Evolutionary conservation across 352 stramenopile genomes (phyloP).

Genomic region (Pythium coloratum): DNA sequence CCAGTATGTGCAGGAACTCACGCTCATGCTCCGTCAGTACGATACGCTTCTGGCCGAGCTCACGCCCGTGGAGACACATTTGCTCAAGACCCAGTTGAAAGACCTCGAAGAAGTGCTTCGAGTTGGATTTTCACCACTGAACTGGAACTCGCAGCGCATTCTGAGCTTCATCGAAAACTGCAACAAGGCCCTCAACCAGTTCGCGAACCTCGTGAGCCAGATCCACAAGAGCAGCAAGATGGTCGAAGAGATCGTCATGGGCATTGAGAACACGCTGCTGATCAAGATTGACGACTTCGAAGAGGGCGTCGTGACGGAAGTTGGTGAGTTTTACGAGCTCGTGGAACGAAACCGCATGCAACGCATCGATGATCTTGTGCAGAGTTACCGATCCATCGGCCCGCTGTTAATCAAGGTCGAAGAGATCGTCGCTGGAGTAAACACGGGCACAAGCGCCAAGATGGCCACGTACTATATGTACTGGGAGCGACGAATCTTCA

Average conservation of each 20-base stretch:
- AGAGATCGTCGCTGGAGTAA: conserved; percentile 93
- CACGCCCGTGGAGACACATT: conserved; percentile 87
- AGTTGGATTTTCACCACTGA: conserved; percentile 93
- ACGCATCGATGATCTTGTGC: conserved; percentile 90
- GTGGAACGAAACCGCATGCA: conserved; percentile 91
- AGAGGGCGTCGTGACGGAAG: conserved; percentile 87
- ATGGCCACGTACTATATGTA: conserved; percentile 97
- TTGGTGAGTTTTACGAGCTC: conserved; percentile 94
- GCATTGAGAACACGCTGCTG: conserved; percentile 91
- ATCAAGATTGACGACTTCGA: conserved; percentile 92
- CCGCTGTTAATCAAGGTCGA: conserved; percentile 95
- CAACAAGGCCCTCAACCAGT: conserved; percentile 92
- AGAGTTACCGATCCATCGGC: conserved; percentile 93
- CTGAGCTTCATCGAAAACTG: conserved; percentile 93
- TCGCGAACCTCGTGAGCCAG: conserved; percentile 91
- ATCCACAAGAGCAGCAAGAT: conserved; percentile 96
- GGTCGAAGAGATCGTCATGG: conserved; percentile 92
- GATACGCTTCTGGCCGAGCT: conserved; percentile 82
- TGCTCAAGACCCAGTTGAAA: conserved; percentile 89
- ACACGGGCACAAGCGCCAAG: conserved; percentile 88
- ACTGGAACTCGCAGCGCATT: conserved; percentile 98
- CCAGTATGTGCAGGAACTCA: conserved; percentile 91
- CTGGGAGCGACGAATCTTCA: conserved; percentile 96
- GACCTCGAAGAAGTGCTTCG: conserved; percentile 85
- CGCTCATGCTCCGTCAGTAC: conserved; percentile 92